These are phyloP conservation scores for Tulasnella calospora DNA, from an alignment of 768 basidiomycete genomes.

Conservation along the genomic window DNA sequence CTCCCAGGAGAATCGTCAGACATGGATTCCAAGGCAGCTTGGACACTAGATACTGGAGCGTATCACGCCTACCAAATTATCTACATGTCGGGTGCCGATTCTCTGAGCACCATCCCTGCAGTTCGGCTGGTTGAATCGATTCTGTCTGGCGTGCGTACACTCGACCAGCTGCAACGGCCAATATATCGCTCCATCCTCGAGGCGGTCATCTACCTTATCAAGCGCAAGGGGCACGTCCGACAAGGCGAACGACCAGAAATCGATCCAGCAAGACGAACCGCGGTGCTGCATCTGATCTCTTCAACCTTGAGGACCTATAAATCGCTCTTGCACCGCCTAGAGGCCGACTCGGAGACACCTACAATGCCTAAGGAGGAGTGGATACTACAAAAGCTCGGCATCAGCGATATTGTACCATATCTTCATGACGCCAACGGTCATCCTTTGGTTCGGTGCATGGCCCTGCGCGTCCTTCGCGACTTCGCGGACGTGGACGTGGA, in stretches of 20 bases:
- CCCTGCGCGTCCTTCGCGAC: background rate
- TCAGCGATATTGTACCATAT: background rate
- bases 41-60: background rate
- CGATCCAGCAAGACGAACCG: background rate
- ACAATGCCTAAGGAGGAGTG: background rate
- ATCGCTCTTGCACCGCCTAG: background rate
- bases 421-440: background rate
- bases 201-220: background rate
- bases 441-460: background rate
- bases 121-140: background rate
- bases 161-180: background rate
- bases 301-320: background rate
- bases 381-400: background rate
- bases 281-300: background rate
- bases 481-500: background rate
- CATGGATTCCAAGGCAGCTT: background rate
- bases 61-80: background rate
- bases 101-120: background rate
- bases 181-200: background rate
- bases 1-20: background rate
- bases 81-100: background rate
- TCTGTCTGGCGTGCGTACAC: background rate
- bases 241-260: background rate
- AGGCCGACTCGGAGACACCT: background rate
- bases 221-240: background rate